Base-by-base conservation (phyloP, 805 yeast genomes). In the Saccharomycopsis sp. region DNA sequence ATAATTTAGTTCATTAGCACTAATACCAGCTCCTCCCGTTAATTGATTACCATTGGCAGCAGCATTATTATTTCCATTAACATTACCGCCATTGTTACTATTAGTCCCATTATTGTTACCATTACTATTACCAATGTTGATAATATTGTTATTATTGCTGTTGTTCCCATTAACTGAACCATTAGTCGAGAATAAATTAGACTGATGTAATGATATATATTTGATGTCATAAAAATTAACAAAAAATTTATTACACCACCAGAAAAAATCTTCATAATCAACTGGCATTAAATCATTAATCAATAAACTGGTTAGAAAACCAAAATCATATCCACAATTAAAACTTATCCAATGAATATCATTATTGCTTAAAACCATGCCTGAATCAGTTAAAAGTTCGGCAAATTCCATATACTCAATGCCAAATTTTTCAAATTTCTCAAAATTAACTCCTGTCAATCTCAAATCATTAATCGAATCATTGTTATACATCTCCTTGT, bases 291-390 rank as follows among this genome's bases (percentile, higher is more conserved):
- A 65, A 40, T 77, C 74, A 62, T 86, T 85, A 54, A 81, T 77
- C 58, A 90, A 68, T 52, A 87, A 69, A 40, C 94, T 78, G 13
- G 88, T 66, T 48, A 93, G 67, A 61, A 89, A 89, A 1, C 97
- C 98, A 59, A 89, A 75, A 61, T 93, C 98, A 63, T 93, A 93
- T 9, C 97, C 98, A 1, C 80, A 81, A 61, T 93, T 97, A 65
- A 83, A 93, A 50, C 95, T 82, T 42, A 87, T 71, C 98, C 98
- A 93, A 42, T 81, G 78, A 38, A 86, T 75, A 28, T 74, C 65
- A 23, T 72, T 70, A 32, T 63, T 57, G 54, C 85, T 80, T 55
- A 93, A 66, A 29, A 89, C 74, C 52, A 93, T 67, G 0, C 98
- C 98, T 39, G 95, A 83, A 47, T 85, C 86, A 48, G 82, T 83